Base-by-base conservation (phyloP, 2,329 filamentous ascomycete genomes). In the Arthroderma sp. region DNA sequence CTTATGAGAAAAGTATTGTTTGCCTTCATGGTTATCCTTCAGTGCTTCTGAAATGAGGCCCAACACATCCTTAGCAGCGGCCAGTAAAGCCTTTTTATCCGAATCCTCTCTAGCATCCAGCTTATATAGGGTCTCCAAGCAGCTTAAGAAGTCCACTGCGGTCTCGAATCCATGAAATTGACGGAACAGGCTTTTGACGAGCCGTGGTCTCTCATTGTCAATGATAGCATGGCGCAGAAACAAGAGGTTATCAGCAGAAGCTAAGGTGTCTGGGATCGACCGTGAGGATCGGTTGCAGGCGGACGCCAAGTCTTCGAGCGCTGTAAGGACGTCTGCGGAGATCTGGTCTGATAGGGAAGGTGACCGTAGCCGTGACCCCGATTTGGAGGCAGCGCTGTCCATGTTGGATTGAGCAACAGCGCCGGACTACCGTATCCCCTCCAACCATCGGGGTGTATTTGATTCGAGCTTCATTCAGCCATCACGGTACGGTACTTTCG, bases 21-120 rank as follows among this genome's bases (percentile, higher is more conserved):
- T 77, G 64, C 96, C 98, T 15, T 88, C 89, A 39, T 81, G 73
- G 61, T 96, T 87, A 38, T 79, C 78, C 44, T 78, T 76, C 52
- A 98, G 74, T 9, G 80, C 79, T 40, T 82, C 81, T 1, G 83
- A 81, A 29, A 96, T 66, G 9, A 91, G 77, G 30, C 78, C 61
- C 47, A 69, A 49, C 15, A 59, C 53, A 50, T 70, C 66, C 49
- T 65, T 78, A 34, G 91, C 68, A n/a, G 83, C 73, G 6, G 74
- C 74, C 55, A 86, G 77, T 11, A 94, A 68, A 11, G 70, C 66
- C 59, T 80, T 83, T 48, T 85, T 79, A 38, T 76, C 66, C 34
- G 77, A 65, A 42, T 74, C 57, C 74, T 73, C 57, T 74, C 78
- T 46, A 68, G 68, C n/a, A 75, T 78, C 42, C 4, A 55, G 49